A percentile compares a stretch with the other conserved stretches of the same genome.
Conservation (phyloP, 257 asterid species). For the Lycium barbarum region DNA sequence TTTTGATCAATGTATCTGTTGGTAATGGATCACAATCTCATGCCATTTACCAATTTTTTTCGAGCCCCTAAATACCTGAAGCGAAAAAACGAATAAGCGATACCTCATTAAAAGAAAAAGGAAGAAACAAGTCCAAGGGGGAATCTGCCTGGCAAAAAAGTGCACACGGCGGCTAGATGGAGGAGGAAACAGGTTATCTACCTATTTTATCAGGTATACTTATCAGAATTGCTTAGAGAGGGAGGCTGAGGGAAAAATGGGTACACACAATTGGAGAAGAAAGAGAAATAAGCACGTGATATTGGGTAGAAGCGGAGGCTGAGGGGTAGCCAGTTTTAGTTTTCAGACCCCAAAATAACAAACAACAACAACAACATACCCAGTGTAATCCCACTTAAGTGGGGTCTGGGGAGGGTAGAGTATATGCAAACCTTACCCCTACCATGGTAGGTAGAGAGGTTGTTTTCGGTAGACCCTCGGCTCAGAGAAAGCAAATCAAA, state of each 20-base stretch:
- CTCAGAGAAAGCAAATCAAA: too few relatives aligned
- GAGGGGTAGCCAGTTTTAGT: background rate
- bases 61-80: background rate
- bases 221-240: background rate
- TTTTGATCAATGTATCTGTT: background rate
- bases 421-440: too few relatives aligned
- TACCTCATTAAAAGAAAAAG: background rate
- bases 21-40: background rate
- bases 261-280: slow-evolving; percentile 2
- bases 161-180: background rate
- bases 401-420: too few relatives aligned
- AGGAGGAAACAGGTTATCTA: background rate
- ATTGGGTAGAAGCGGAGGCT: background rate
- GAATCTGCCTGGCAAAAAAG: background rate
- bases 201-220: background rate
- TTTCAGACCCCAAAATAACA: background rate
- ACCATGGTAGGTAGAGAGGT: too few relatives aligned
- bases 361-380: too few relatives aligned
- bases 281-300: background rate
- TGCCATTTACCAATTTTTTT: background rate
- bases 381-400: too few relatives aligned
- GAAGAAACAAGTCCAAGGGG: background rate
- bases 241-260: background rate
- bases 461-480: too few relatives aligned
- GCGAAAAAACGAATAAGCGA: background rate